A percentile compares a stretch with the other conserved stretches of the same genome.
Conservation (phyloP, 176 grass and related monocot species). For the Cocos nucifera region DNA sequence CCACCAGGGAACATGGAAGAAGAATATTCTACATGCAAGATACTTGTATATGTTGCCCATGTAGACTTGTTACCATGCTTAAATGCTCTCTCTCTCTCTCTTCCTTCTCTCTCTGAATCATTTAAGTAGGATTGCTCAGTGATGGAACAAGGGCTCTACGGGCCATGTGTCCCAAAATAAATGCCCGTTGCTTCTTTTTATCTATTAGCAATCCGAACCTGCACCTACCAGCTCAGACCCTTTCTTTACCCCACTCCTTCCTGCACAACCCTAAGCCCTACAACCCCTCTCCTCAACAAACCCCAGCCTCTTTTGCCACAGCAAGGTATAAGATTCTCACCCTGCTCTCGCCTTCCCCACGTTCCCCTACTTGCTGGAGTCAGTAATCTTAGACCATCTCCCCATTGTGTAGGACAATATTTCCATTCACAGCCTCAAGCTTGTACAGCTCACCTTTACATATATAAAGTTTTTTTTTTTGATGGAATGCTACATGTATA, state of each 20-base stretch:
- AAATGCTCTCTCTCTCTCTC: slow-evolving; percentile 1
- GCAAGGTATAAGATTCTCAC: no score
- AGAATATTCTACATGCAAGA: no score
- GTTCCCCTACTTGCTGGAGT: neutral
- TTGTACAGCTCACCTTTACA: no score
- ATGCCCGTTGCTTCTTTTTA: slow-evolving; percentile 16
- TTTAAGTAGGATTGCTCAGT: slow-evolving; percentile 22
- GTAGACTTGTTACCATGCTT: no score
- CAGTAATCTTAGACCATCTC: neutral
- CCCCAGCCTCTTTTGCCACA: no score
- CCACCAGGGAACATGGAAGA: no score
- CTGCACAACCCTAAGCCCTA: no score
- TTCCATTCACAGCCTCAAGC: no score
- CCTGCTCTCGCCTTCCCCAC: neutral
- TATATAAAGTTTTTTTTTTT: no score
- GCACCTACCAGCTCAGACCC: neutral
- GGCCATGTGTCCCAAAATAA: neutral
- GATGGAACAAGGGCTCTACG: slow-evolving; percentile 2
- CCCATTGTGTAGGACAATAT: neutral
- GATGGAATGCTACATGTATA: no score
- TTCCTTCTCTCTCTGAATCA: slow-evolving; percentile 9
- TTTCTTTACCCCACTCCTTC: neutral
- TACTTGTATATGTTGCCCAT: no score
- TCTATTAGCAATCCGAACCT: neutral
- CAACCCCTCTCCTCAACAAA: no score